Base-by-base conservation (phyloP, 2,329 filamentous ascomycete genomes). In the Penicillium sp. region DNA sequence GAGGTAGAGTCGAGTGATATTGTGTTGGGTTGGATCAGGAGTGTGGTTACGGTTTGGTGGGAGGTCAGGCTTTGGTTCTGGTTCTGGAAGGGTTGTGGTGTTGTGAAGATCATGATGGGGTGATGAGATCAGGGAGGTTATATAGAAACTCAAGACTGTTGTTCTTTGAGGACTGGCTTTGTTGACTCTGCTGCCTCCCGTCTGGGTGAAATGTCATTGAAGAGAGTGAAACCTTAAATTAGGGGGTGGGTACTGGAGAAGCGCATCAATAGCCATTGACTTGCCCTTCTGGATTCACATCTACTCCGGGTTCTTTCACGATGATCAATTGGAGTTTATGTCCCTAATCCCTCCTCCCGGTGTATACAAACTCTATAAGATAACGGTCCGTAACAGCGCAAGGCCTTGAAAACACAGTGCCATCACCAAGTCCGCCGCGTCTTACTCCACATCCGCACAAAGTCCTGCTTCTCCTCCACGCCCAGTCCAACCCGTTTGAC, bases 401-500 rank as follows among this genome's bases (percentile, higher is more conserved):
- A 17, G 25, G 17, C 1, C 42, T 22, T 22, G 14, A 41, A 49
- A 31, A 28, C 48, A 25, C 11, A 20, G 6, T 22, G 20, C 25
- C 12, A 58, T 65, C 64, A 74, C 71, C 71, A 73, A 7, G 59
- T 71, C 43, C 65, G 65, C 20, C 69, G 68, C 55, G 68, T 78
- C 70, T 77, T 83, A 49, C 71, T 80, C 88, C 88, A 94, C 34
- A 88, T 87, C 56, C 88, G 83, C 31, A 96, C 83, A 76, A 99
- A 99, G 5, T 87, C 86, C 25, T 83, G 80, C 81, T 99, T 99
- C 62, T 98, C 92, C 68, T 84, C 81, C 57, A 96, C 82, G 0
- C 91, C 92, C 65, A 99, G 75, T 0, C 90, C 92, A 1, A 99
- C 92, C 57, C 94, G 84, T 81, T 96, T 96, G 41, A 95, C 93